Conservation (phyloP, 805 yeast species). For the Wickerhamiella occidentalis region DNA sequence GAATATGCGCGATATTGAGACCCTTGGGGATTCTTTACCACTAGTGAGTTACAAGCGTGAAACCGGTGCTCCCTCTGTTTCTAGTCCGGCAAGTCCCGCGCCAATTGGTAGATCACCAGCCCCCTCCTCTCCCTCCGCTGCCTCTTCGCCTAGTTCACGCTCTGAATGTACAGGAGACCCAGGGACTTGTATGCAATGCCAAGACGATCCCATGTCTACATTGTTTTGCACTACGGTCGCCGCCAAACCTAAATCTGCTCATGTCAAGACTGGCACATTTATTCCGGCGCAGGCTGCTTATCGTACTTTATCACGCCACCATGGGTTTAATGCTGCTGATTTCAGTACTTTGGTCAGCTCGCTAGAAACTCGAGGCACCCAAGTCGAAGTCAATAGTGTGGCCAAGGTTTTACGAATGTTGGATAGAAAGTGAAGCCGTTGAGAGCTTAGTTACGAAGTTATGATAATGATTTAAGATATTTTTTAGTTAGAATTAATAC, state of each 20-base stretch:
- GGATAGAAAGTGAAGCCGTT: constrained; percentile 32
- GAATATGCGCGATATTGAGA: constrained; percentile 24
- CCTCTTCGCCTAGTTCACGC: neutral
- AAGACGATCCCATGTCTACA: constrained; percentile 75
- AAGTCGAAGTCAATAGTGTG: constrained; percentile 82
- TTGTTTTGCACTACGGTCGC: constrained; percentile 82
- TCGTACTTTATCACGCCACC: constrained; percentile 72
- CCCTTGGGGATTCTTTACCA: constrained; percentile 16
- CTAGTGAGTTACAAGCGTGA: constrained; percentile 20
- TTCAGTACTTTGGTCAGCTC: constrained; percentile 62
- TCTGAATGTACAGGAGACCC: constrained; percentile 67
- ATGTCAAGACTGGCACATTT: constrained; percentile 32
- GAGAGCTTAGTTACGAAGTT: neutral
- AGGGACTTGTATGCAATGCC: constrained; percentile 76
- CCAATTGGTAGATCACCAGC: neutral
- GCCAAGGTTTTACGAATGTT: constrained; percentile 73
- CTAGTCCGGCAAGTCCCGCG: neutral
- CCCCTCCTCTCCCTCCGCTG: neutral
- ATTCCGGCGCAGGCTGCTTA: constrained; percentile 88
- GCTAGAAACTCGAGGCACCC: constrained; percentile 71
- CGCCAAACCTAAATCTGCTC: constrained; percentile 24
- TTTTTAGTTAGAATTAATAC: neutral
- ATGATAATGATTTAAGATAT: neutral
- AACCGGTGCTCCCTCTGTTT: constrained; percentile 6
- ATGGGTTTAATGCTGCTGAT: constrained; percentile 60